Conservation (phyloP, 345 rosid species). For the Sonneratia caseolaris region DNA sequence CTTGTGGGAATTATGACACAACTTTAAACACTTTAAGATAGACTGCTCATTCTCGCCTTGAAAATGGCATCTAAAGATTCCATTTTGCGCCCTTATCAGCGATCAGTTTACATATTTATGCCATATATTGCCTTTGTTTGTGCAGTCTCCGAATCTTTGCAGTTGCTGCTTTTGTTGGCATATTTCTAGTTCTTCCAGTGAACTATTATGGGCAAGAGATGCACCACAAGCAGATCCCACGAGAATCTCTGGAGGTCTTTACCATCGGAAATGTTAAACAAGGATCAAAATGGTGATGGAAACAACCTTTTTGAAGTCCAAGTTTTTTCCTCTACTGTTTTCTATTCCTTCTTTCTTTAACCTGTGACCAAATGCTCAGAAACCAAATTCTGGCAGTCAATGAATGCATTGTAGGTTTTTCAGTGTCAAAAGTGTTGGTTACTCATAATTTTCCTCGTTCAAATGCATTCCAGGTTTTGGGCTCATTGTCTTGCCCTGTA, state of each 20-base stretch:
- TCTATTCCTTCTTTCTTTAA: not conserved
- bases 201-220: conserved; percentile 70
- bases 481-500: conserved; percentile 76
- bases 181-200: conserved; percentile 66
- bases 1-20: not conserved
- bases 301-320: not conserved
- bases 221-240: conserved; percentile 43
- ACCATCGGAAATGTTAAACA: conserved; percentile 65
- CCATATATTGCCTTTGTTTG: conserved; percentile 8
- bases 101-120: not conserved
- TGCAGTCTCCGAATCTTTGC: conserved; percentile 74
- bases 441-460: conserved; percentile 4
- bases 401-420: not conserved
- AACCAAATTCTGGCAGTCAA: not conserved
- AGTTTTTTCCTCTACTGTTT: no score
- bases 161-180: conserved; percentile 58
- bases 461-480: conserved; percentile 66
- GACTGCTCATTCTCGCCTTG: not conserved
- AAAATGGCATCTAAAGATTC: not conserved
- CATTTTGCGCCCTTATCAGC: not conserved
- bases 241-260: conserved; percentile 56
- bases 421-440: not conserved
- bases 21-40: not conserved
- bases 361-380: not conserved
- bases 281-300: conserved; percentile 67